phyloP scores from a whole-genome alignment of 2,329 filamentous ascomycete species.

The Alternaria gaisen region DNA sequence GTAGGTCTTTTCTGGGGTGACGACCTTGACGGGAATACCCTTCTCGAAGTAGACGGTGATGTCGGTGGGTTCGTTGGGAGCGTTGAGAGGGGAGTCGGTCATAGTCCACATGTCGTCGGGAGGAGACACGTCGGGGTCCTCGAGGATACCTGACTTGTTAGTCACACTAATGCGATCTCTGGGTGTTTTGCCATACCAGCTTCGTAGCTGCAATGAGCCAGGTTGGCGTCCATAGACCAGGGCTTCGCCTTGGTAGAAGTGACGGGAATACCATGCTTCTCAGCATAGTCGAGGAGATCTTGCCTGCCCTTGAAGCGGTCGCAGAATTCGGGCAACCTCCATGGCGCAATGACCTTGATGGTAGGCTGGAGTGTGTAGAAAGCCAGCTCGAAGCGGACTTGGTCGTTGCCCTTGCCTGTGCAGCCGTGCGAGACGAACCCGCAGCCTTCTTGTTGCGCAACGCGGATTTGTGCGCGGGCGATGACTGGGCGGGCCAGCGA shows the following conservation, averaged over 20 bases:
- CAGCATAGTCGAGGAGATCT: constrained; percentile 77
- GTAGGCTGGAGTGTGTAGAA: constrained; percentile 69
- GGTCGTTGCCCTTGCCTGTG: constrained; percentile 65
- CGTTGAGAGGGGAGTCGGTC: constrained; percentile 72
- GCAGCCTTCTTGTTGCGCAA: constrained; percentile 70
- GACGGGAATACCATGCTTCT: constrained; percentile 72
- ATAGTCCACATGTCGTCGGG: constrained; percentile 84
- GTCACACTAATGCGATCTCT: background rate
- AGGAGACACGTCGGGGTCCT: constrained; percentile 70
- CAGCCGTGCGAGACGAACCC: constrained; percentile 59
- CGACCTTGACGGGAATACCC: constrained; percentile 75
- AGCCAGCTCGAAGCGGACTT: constrained; percentile 71
- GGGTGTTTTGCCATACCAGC: constrained; percentile 60
- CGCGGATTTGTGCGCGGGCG: constrained; percentile 70
- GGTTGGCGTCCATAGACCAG: constrained; percentile 66
- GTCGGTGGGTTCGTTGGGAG: constrained; percentile 75
- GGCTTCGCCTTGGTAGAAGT: constrained; percentile 75
- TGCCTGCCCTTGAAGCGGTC: constrained; percentile 75
- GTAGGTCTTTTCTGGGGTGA: constrained; percentile 65
- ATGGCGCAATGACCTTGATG: constrained; percentile 79
- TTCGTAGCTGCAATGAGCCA: constrained; percentile 83
- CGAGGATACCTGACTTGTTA: constrained; percentile 61
- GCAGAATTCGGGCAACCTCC: constrained; percentile 75
- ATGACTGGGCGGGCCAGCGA: constrained; percentile 75
- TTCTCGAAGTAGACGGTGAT: constrained; percentile 77